phyloP scores from a whole-genome alignment of 805 yeast genomes.

The Cyberlindnera saturnus region DNA sequence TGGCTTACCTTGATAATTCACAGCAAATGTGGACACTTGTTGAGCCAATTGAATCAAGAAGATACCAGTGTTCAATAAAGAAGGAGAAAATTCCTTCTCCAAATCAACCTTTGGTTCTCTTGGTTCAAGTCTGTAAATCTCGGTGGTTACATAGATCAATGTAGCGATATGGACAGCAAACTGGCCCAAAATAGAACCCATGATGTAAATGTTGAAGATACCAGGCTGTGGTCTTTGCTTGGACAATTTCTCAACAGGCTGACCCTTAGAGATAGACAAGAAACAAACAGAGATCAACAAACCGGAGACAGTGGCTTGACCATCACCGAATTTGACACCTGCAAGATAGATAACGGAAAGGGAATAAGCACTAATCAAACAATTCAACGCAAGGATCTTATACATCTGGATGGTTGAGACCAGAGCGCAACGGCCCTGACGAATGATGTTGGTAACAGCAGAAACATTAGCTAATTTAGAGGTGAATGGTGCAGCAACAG shows the following conservation, averaged over 20 bases:
- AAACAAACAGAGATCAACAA: constrained; percentile 87
- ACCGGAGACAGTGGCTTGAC: constrained; percentile 97
- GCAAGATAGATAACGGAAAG: constrained; percentile 90
- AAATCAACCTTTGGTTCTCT: constrained; percentile 85
- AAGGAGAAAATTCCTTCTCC: constrained; percentile 83
- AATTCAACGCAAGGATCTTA: constrained; percentile 93
- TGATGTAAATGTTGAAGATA: constrained; percentile 88
- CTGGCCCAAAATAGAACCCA: constrained; percentile 97
- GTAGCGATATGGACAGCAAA: constrained; percentile 88
- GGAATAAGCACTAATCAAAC: constrained; percentile 94
- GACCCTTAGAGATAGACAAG: constrained; percentile 90
- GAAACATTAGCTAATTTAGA: constrained; percentile 89
- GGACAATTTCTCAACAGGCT: constrained; percentile 80
- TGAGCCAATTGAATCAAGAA: constrained; percentile 91
- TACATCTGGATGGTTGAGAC: constrained; percentile 98
- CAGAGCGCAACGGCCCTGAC: constrained; percentile 97
- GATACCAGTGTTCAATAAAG: constrained; percentile 92
- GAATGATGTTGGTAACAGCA: constrained; percentile 86
- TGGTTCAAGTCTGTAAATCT: constrained; percentile 86
- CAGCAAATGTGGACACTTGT: constrained; percentile 96
- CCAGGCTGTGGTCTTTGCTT: constrained; percentile 97
- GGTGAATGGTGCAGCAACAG: constrained; percentile 98
- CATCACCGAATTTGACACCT: constrained; percentile 97
- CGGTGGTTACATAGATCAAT: constrained; percentile 74
- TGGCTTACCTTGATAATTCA: constrained; percentile 95